Base-by-base conservation (phyloP, 305 asterid species). In the Andrographis paniculata region DNA sequence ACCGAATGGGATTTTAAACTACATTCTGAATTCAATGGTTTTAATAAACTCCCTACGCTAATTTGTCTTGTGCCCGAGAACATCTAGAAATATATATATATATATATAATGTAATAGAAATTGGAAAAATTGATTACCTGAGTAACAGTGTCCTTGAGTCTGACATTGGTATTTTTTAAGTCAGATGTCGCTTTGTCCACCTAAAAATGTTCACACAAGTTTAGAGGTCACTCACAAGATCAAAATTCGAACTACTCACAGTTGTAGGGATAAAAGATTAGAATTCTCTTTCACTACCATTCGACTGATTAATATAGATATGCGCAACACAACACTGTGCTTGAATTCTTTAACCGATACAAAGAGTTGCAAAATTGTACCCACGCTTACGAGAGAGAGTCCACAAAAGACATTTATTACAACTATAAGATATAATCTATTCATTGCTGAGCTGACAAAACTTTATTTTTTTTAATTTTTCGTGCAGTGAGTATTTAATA, bases 101-200 rank as follows among this genome's bases (percentile, higher is more conserved):
- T n/a, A n/a, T n/a, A n/a, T n/a, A n/a, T n/a, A n/a, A n/a, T n/a
- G n/a, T n/a, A n/a, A n/a, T n/a, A n/a, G n/a, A n/a, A 44, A 22
- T 11, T 28, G 24, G 35, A 48, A 63, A 41, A 55, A 53, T 61
- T 53, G 46, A 24, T 67, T 55, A 87, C 96, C 96, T 80, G 91
- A 68, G 65, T 83, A 53, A 87, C 95, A 42, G 95, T 87, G 66
- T 87, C 64, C 77, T 84, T 87, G 56, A 87, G 88, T 64, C 97
- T 76, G 60, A 87, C 95, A 49, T 87, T 87, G 46, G 97, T 87
- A 64, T 84, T 87, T 73, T 84, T 87, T 19, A 87, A 79, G 71
- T 87, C 97, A 31, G 95, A 54, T 50, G 95, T 77, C 14, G 97
- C 97, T 72, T 53, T 79, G 69, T 87, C 97, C 62, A 87, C 95